Conservation (phyloP, 371 early-diverging fungal species). For the Mortierella sp. region DNA sequence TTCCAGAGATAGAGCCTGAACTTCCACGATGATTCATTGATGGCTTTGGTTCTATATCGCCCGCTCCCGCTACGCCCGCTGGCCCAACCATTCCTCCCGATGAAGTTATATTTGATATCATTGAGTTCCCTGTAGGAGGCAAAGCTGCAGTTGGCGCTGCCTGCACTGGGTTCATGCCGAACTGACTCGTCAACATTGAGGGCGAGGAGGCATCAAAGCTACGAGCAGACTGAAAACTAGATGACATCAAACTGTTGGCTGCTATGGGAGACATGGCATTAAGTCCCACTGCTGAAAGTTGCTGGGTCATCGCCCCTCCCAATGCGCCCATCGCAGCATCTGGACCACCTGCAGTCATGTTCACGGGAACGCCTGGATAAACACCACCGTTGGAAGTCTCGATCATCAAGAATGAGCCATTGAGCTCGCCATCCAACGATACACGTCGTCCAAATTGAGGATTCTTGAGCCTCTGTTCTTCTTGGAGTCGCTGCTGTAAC, state of each 20-base stretch:
- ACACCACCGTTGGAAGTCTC: constrained; percentile 8
- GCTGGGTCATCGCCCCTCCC: neutral
- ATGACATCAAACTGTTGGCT: neutral
- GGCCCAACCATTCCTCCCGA: constrained; percentile 21
- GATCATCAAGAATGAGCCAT: constrained; percentile 34
- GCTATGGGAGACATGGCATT: constrained; percentile 7
- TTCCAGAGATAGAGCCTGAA: constrained; percentile 32
- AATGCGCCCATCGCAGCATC: neutral
- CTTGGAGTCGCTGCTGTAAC: constrained; percentile 32
- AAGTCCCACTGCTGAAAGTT: neutral
- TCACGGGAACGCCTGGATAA: neutral
- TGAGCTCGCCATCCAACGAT: constrained; percentile 41
- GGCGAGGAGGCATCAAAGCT: constrained; percentile 10
- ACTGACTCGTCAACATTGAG: constrained; percentile 27
- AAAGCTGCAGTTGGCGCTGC: constrained; percentile 8
- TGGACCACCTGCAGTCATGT: neutral
- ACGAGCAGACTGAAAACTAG: neutral
- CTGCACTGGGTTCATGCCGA: constrained; percentile 6
- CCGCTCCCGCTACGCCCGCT: neutral
- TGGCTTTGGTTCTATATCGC: constrained; percentile 29
- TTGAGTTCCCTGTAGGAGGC: neutral
- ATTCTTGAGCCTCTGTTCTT: constrained; percentile 34
- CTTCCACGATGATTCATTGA: constrained; percentile 40
- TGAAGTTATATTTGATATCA: neutral
- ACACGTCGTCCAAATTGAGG: constrained; percentile 32